phyloP scores from a whole-genome alignment of 2,329 filamentous ascomycete genomes.

The Tympanopsis confertula region DNA sequence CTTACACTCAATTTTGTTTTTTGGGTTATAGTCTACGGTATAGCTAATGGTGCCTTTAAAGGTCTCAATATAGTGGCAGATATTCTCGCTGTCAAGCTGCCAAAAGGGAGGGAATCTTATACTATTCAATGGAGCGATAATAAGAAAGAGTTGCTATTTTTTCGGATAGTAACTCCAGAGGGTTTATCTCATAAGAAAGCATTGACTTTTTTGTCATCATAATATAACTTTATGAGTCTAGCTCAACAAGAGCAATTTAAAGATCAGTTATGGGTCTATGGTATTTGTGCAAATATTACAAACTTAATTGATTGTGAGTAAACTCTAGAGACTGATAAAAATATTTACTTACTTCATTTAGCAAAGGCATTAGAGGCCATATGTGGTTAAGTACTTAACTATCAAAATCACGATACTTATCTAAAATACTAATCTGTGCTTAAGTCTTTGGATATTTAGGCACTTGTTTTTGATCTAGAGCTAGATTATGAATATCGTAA shows the following conservation, averaged over 20 bases:
- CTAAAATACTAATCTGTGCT: conserved; percentile 5
- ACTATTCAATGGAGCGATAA: background rate
- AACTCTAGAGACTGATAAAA: background rate
- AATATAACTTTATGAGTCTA: background rate
- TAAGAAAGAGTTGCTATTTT: background rate
- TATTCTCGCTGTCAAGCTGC: background rate
- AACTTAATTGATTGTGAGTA: background rate
- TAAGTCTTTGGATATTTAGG: conserved; percentile 3
- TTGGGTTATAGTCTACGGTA: background rate
- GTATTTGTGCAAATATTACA: background rate
- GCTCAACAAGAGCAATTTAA: background rate
- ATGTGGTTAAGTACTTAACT: conserved; percentile 2
- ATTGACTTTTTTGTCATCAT: background rate
- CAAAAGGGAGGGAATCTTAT: background rate
- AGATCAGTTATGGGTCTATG: background rate
- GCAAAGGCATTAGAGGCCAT: conserved; percentile 2
- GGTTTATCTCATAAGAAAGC: background rate
- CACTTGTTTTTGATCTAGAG: conserved; percentile 2
- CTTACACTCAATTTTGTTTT: background rate
- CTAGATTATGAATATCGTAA: conserved; percentile 3
- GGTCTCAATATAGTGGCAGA: background rate
- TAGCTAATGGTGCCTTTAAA: background rate
- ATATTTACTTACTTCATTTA: background rate
- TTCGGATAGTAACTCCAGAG: background rate
- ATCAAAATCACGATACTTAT: conserved; percentile 4